These are phyloP conservation scores for Geotrichum bryndzae DNA, from an alignment of 1,139 yeast species.

Conservation along the genomic window DNA sequence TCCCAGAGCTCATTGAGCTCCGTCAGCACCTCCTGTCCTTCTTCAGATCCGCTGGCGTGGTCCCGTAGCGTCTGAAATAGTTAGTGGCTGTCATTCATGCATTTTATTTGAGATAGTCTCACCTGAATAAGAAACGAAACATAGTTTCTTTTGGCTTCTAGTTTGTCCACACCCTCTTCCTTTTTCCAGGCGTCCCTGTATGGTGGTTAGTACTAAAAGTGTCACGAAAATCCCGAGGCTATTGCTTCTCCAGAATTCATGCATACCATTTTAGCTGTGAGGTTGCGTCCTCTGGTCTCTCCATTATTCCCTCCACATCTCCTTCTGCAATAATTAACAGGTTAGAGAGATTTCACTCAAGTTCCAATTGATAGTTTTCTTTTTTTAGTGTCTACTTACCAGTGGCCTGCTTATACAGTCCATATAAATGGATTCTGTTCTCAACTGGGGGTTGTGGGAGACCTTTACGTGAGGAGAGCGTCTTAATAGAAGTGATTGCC, in stretches of 20 bases:
- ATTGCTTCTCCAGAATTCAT: not conserved
- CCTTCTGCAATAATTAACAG: conserved; percentile 46
- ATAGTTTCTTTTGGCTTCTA: conserved; percentile 5
- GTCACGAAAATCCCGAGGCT: not conserved
- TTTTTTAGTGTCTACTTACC: conserved; percentile 3
- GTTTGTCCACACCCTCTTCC: not conserved
- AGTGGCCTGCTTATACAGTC: conserved; percentile 81
- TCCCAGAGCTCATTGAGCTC: not conserved
- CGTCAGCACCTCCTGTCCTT: not conserved
- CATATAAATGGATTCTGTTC: conserved; percentile 63
- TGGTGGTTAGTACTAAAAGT: not conserved
- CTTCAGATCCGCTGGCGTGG: not conserved
- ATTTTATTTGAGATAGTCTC: not conserved
- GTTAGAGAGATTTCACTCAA: not conserved
- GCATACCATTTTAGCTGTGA: conserved; percentile 59
- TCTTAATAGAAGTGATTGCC: conserved; percentile 72
- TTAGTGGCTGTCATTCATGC: not conserved
- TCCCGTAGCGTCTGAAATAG: not conserved
- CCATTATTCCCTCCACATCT: conserved; percentile 61
- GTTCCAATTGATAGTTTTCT: not conserved
- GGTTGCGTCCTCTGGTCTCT: conserved; percentile 55
- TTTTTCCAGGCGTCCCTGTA: conserved; percentile 7
- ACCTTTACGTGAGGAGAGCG: conserved; percentile 61
- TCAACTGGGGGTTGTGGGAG: conserved; percentile 78
- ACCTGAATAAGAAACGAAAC: not conserved